A percentile compares a stretch with the other conserved stretches of the same genome.
Evolutionary conservation across 768 basidiomycete genomes (phyloP).

Genomic region (Roridomyces roridus): DNA sequence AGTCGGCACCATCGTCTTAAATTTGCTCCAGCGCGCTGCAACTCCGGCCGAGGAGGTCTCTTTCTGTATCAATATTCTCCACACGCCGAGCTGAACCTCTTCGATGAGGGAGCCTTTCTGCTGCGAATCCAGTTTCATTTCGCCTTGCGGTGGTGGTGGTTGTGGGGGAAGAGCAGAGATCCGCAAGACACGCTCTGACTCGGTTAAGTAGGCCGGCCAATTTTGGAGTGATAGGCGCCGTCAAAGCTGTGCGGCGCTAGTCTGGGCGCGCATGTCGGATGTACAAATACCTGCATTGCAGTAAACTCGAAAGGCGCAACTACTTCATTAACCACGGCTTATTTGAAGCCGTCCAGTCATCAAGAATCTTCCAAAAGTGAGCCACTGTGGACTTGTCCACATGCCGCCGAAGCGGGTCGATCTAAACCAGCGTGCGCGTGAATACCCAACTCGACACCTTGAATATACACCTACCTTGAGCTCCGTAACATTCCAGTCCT

Average conservation of each 20-base stretch:
- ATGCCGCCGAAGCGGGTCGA: constrained; percentile 89
- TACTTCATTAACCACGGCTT: constrained; percentile 76
- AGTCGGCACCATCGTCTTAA: constrained; percentile 3
- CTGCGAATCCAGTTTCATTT: neutral
- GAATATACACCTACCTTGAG: constrained; percentile 66
- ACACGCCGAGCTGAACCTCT: constrained; percentile 19
- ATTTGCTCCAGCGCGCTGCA: constrained; percentile 11
- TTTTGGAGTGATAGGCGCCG: no score
- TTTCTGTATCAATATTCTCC: constrained; percentile 18
- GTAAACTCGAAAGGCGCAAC: neutral
- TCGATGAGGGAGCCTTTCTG: neutral
- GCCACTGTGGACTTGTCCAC: constrained; percentile 95
- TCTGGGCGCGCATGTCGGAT: no score
- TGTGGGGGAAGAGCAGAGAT: neutral
- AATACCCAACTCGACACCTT: no score
- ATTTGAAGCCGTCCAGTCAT: constrained; percentile 81
- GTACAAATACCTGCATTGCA: neutral
- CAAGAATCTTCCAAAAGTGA: constrained; percentile 93
- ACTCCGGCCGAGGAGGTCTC: constrained; percentile 6
- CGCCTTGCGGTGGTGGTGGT: neutral
- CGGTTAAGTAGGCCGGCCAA: no score
- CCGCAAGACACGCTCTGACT: no score
- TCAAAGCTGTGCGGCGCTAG: no score
- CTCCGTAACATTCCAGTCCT: constrained; percentile 97
- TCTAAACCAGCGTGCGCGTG: no score